Evolutionary conservation across 2,329 filamentous ascomycete genomes (phyloP), one percentile per base, ranked within the genome.

Genomic region (Dactylonectria estremocensis): DNA sequence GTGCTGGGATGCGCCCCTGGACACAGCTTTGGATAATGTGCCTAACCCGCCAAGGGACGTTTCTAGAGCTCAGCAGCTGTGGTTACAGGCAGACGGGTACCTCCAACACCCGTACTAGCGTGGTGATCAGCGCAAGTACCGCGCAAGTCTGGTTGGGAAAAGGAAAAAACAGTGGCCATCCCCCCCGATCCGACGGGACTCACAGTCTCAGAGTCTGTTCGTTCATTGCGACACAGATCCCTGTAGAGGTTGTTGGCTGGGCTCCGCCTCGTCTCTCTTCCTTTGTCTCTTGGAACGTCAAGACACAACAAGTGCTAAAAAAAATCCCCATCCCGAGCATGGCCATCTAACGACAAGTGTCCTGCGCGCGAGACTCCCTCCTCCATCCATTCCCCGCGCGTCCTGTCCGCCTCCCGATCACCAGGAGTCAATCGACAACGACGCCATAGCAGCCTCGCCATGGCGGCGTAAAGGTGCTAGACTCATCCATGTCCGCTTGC

Each of bases 401-500:
- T 56, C 57, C 28, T 48, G 46, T 64, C 65, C 28, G 37, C 57
- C 53, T 52, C 58, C 35, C 50, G 58, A 56, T 66, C 64, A 57
- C 58, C 66, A 76, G 69, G 68, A 64, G 72, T 65, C 65, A 74
- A 74, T 71, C 69, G 67, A 46, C 68, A 67, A 70, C 67, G 69
- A 74, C 67, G 68, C 66, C 71, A 73, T 76, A 67, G 72, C 72
- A 76, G 74, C 74, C 74, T 76, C 74, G 74, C 74, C 74, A 76
- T 76, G 74, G 71, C 74, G 72, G 72, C 72, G 58, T 76, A 75
- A 75, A 75, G 67, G 69, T 70, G 54, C 68, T 58, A 58, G 69
- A 74, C 70, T 74, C 68, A 75, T 75, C 73, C 69, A 75, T 76
- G 74, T 73, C 72, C 70, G 73, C 66, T 75, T 74, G 74, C 74